Percentiles rank a stretch among this genome's conserved stretches.
Conservation (phyloP, 257 asterid species). For the Salvia hispanica region DNA sequence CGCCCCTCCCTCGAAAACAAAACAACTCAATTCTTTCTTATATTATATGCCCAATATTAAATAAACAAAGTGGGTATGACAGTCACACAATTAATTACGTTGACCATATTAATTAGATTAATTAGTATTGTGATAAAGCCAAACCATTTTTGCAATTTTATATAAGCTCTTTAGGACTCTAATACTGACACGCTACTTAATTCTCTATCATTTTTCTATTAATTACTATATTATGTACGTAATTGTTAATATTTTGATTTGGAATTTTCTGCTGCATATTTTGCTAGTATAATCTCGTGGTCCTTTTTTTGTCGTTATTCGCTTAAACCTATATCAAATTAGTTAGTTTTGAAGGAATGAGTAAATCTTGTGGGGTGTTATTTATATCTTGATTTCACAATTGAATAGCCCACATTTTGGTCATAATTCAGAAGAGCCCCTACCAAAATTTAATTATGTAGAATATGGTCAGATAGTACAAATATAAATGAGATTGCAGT, state of each 20-base stretch:
- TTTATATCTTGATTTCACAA: too few relatives aligned
- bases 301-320: neutral
- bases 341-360: too few relatives aligned
- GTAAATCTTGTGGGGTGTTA: too few relatives aligned
- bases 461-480: neutral
- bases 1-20: neutral
- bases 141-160: neutral
- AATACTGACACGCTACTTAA: neutral
- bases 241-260: neutral
- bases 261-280: neutral
- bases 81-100: neutral
- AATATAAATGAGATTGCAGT: neutral
- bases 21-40: neutral
- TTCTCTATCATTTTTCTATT: neutral
- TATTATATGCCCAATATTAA: neutral
- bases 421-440: slow-evolving; percentile 20
- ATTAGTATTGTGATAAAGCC: slow-evolving; percentile 3
- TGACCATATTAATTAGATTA: slow-evolving; percentile 10
- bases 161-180: neutral
- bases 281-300: neutral
- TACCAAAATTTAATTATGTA: neutral
- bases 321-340: too few relatives aligned
- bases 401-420: neutral
- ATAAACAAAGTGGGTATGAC: slow-evolving; percentile 3
- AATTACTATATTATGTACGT: neutral